A percentile compares a stretch with the other conserved stretches of the same genome.
Conservation (phyloP, 176 grass and related monocot genomes). For the Lolium perenne region DNA sequence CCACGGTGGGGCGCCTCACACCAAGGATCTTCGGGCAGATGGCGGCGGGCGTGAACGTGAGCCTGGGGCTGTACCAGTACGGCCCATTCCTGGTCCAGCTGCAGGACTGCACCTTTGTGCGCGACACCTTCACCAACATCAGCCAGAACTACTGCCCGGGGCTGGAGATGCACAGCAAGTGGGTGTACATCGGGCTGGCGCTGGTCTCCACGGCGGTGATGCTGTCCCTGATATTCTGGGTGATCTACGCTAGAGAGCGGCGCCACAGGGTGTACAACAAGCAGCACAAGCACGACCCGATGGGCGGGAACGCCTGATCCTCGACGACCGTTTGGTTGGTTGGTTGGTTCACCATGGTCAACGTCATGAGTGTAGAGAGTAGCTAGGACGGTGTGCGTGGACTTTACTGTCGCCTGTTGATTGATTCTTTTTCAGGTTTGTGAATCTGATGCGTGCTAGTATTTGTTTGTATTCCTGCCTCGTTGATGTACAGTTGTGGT, state of each 20-base stretch:
- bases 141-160: conserved; percentile 71
- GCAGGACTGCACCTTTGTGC: conserved; percentile 84
- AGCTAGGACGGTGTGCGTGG: neutral
- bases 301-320: neutral
- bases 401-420: neutral
- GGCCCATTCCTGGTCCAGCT: conserved; percentile 81
- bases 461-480: neutral
- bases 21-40: conserved; percentile 73
- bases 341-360: neutral
- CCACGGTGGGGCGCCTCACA: conserved; percentile 61
- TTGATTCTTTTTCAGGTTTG: conserved; percentile 5
- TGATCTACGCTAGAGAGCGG: conserved; percentile 85
- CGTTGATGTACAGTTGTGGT: conserved; percentile 5
- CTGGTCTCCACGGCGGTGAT: conserved; percentile 74
- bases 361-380: conserved; percentile 34
- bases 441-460: neutral
- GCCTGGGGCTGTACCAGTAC: conserved; percentile 77
- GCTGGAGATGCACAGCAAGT: conserved; percentile 71
- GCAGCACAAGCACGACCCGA: conserved; percentile 47
- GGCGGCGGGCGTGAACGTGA: conserved; percentile 56
- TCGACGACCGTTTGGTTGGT: no score
- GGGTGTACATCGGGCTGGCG: conserved; percentile 82
- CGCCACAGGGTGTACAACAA: conserved; percentile 77
- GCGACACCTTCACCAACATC: conserved; percentile 77
- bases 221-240: conserved; percentile 85